Evolutionary conservation across 129 eudicot genomes (phyloP), one percentile per base, ranked within the genome.

Genomic region (Artemisia tridentata): DNA sequence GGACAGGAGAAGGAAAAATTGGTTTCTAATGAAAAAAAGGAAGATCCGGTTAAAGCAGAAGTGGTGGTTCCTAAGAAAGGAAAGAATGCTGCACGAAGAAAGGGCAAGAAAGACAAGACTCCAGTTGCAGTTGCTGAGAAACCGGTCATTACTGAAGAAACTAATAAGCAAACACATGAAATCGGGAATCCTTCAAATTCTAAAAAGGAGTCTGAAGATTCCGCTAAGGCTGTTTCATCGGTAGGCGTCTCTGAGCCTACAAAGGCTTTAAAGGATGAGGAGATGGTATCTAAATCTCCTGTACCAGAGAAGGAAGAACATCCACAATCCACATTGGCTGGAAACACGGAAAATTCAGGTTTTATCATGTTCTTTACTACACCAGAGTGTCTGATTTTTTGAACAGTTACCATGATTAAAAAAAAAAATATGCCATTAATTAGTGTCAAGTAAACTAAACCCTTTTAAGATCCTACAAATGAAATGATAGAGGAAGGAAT

Each of bases 271-370:
- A 84, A 85, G 65, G 87, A 85, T 70, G 89, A 68, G 65, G 84
- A 67, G 67, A 78, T 80, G 80, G 21, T 38, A 1, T 38, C 45
- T 38, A 7, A 38, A 38, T 7, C 45, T 38, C 11, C 45, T 38
- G 45, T 38, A 38, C 45, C 88, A 34, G 88, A 73, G 49, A 80
- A 75, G 56, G 72, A 80, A 61, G 84, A 85, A 75, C 63, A 78
- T 27, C 64, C 70, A 25, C 68, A 21, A 23, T 38, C 62, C 15
- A 68, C 87, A 1, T 27, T 63, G 67, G 70, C 58, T 73, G 91
- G 76, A 51, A 82, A 77, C 31, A 83, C 47, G 11, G 63, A 48
- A 57, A 65, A 48, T 67, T 72, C 89, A 89, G 97, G 97, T 92
- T 53, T 69, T 11, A 16, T 38, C 11, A 11, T 34, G 55, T 65